phyloP scores from a whole-genome alignment of 2,329 filamentous ascomycete genomes.

The Aureobasidium sp. region DNA sequence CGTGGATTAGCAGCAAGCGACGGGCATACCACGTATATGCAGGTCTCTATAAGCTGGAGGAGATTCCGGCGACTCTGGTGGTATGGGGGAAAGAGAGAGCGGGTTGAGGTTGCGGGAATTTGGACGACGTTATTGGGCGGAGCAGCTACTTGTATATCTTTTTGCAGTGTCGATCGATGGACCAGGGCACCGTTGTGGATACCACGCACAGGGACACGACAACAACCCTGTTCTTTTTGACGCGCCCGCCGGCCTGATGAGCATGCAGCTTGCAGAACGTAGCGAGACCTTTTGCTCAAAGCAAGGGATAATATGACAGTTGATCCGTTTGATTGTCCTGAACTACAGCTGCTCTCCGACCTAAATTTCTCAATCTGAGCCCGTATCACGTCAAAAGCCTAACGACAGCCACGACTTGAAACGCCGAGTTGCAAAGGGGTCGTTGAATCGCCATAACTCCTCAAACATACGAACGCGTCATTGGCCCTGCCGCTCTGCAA shows the following conservation, averaged over 20 bases:
- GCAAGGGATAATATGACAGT: background rate
- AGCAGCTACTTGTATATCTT: conserved; percentile 4
- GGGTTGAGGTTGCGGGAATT: background rate
- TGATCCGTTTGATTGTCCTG: conserved; percentile 6
- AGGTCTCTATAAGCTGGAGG: conserved; percentile 1
- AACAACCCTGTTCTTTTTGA: conserved; percentile 3
- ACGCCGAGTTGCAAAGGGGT: conserved; percentile 10
- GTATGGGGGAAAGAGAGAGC: background rate
- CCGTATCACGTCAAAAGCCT: conserved; percentile 7
- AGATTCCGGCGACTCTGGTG: background rate
- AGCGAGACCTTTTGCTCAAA: background rate
- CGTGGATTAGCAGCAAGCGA: conserved; percentile 5
- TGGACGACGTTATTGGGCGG: background rate
- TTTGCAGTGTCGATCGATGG: conserved; percentile 3
- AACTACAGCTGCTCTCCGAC: background rate
- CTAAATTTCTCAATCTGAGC: background rate
- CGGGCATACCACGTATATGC: conserved; percentile 8
- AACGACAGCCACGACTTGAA: conserved; percentile 3
- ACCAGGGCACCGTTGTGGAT: conserved; percentile 4
- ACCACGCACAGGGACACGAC: background rate
- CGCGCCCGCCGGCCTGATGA: background rate
- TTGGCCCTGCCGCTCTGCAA: background rate
- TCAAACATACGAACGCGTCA: conserved; percentile 11
- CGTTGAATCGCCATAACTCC: background rate
- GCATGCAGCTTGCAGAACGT: background rate